Percentiles rank a stretch among this genome's conserved stretches.
These are phyloP conservation scores for Scytalidium lignicola DNA, from an alignment of 2,329 filamentous ascomycete species.

Conservation along the genomic window DNA sequence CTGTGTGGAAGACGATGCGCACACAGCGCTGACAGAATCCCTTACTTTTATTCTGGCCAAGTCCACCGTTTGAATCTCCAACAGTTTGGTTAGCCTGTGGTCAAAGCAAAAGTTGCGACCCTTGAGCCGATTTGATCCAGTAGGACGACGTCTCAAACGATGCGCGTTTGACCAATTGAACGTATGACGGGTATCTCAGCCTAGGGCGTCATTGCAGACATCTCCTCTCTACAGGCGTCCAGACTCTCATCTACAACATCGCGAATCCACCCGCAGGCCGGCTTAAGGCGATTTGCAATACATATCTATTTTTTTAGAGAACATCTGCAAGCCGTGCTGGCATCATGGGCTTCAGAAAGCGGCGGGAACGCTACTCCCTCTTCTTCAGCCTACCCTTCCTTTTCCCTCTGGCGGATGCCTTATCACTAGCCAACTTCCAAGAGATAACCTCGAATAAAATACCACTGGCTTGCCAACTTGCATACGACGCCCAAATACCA, in stretches of 20 bases:
- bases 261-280: background rate
- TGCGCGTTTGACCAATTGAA: background rate
- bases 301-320: background rate
- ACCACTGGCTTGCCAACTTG: conserved; percentile 18
- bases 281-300: background rate
- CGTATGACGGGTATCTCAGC: background rate
- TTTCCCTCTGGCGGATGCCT: conserved; percentile 12
- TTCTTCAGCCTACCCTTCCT: conserved; percentile 10
- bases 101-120: background rate
- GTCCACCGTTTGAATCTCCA: background rate
- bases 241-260: background rate
- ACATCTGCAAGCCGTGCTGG: background rate
- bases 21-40: background rate
- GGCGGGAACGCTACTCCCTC: conserved; percentile 11
- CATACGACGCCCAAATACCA: conserved; percentile 22
- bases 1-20: background rate
- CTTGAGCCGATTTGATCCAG: background rate
- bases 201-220: background rate
- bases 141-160: background rate
- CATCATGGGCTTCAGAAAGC: conserved; percentile 11
- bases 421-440: conserved; percentile 28
- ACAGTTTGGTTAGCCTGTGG: background rate
- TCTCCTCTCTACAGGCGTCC: background rate
- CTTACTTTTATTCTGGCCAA: background rate
- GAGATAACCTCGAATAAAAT: conserved; percentile 17